A percentile compares a stretch with the other conserved stretches of the same genome.
Conservation (phyloP, 2,329 filamentous ascomycete genomes). For the Aspergillus puulaauensis region DNA sequence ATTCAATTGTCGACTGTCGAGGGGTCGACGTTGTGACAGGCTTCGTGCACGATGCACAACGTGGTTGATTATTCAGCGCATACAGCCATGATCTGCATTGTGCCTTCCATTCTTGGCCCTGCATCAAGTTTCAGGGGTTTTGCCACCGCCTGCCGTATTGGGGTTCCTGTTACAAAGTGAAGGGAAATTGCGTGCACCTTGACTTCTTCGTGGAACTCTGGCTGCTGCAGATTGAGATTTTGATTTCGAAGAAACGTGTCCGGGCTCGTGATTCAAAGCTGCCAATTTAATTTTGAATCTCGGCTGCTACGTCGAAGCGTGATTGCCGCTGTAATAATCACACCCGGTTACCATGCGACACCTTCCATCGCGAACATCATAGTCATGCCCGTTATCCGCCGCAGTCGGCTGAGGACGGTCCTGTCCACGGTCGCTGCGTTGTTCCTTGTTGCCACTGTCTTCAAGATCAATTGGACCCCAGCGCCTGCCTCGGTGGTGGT, state of each 20-base stretch:
- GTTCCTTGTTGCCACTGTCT: slow-evolving; percentile 34
- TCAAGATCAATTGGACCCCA: slow-evolving; percentile 36
- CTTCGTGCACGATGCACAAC: neutral
- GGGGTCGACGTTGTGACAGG: neutral
- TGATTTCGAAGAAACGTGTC: neutral
- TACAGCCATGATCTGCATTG: slow-evolving; percentile 4
- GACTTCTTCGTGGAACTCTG: neutral
- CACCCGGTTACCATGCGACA: neutral
- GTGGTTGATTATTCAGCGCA: slow-evolving; percentile 1
- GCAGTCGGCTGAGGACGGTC: slow-evolving; percentile 28
- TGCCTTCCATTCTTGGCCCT: neutral
- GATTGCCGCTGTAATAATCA: neutral
- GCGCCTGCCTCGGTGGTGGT: slow-evolving; percentile 30
- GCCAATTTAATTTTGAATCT: no score
- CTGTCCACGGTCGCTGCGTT: slow-evolving; percentile 28
- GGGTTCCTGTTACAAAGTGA: neutral
- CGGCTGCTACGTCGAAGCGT: neutral
- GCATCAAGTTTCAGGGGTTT: slow-evolving; percentile 2
- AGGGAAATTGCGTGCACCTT: neutral
- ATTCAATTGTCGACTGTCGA: neutral
- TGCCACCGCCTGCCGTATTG: slow-evolving; percentile 16
- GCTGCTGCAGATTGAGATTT: neutral
- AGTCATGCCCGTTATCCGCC: slow-evolving; percentile 29
- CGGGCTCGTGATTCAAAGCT: neutral
- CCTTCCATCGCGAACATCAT: neutral